Evolutionary conservation across 2,329 filamentous ascomycete species (phyloP).

Genomic region (Sporothrix inflata): DNA sequence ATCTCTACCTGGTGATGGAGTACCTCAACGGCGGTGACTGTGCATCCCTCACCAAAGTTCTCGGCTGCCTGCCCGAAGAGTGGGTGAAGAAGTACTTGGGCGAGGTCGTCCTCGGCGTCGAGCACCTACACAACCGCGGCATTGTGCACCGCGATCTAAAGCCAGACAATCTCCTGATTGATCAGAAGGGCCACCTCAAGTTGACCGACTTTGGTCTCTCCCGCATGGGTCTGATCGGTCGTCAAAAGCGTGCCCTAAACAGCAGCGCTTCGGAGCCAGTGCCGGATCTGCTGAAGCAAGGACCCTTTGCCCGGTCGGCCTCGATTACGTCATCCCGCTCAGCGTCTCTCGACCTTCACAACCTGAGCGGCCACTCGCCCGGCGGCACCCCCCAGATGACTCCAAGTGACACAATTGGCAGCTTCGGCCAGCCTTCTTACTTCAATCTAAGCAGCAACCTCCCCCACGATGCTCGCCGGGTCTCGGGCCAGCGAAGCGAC

Average conservation of each 20-base stretch:
- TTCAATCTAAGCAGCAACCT: constrained; percentile 69
- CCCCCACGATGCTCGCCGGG: constrained; percentile 63
- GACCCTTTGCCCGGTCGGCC: constrained; percentile 82
- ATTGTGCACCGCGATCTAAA: constrained; percentile 98
- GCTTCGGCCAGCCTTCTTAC: constrained; percentile 85
- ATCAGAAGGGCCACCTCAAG: constrained; percentile 94
- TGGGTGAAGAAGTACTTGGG: constrained; percentile 98
- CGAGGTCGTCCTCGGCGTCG: constrained; percentile 94
- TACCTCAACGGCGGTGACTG: constrained; percentile 98
- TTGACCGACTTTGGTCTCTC: constrained; percentile 97
- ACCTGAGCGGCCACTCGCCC: constrained; percentile 66
- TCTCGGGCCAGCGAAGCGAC: constrained; percentile 85
- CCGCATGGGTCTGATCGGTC: constrained; percentile 93
- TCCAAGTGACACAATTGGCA: constrained; percentile 67
- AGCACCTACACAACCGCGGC: constrained; percentile 89
- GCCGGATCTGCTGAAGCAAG: constrained; percentile 89
- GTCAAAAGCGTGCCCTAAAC: constrained; percentile 90
- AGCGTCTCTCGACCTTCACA: constrained; percentile 86
- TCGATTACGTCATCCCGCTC: constrained; percentile 91
- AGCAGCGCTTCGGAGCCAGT: constrained; percentile 76
- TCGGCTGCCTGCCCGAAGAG: constrained; percentile 90
- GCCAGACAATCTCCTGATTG: constrained; percentile 95
- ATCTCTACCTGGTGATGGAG: constrained; percentile 98
- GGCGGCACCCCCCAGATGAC: constrained; percentile 84
- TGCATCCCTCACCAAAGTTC: constrained; percentile 91